Evolutionary conservation across 805 yeast species (phyloP), one percentile per base, ranked within the genome.

Genomic region (Cyberlindnera nakhonratchasimensis): DNA sequence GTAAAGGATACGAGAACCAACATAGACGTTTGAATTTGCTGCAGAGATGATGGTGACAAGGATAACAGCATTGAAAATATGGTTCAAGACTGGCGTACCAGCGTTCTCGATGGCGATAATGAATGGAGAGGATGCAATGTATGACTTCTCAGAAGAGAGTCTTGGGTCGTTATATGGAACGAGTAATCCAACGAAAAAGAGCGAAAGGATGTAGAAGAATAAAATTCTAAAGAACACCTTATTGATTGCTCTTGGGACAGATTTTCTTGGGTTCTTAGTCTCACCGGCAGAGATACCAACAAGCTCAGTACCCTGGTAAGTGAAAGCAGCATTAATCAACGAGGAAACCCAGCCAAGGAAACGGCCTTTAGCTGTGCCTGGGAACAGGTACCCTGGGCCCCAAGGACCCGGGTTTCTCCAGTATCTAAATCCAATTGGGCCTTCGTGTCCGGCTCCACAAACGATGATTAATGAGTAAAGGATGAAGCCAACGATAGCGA

Each of bases 331-430:
- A 48, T 77, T 77, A 49, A 83, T 75, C 54, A 83, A 68, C 5
- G 89, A 81, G 9, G 80, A 69, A 41, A 82, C 72, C 82, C 84
- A 81, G 40, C 87, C 87, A 42, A 82, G 65, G 55, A 83, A 80
- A 58, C 81, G 70, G 33, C 71, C 85, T 30, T 82, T 77, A 47
- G 69, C 66, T 8, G 53, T 54, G 58, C 77, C 67, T 9, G 59
- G 47, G 14, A 75, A 77, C 29, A 72, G 63, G 34, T 73, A 70
- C 39, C 86, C 87, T 34, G 77, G 79, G 31, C 86, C 85, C 79
- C 84, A 79, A 6, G 87, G 75, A 48, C 88, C 88, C 12, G 89
- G 88, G 57, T 83, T 64, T 64, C 86, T 76, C 91, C 90, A 83
- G 63, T 83, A 83, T 61, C 87, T 72, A 71, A 83, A 83, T 11